Conservation (phyloP, 352 stramenopile genomes). For the Paralagenidium karlingii region DNA sequence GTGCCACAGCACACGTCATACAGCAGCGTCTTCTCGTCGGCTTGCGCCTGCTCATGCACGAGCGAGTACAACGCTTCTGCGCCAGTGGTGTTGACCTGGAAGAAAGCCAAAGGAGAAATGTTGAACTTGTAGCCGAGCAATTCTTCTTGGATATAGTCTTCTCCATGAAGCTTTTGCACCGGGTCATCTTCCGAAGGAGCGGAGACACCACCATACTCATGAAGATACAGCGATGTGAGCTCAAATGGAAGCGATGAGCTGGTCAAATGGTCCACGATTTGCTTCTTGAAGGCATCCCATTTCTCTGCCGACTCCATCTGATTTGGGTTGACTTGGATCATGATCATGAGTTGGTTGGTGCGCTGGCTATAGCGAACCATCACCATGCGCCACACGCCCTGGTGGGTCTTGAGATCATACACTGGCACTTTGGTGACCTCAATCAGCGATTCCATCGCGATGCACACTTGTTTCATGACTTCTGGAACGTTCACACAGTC, state of each 20-base stretch:
- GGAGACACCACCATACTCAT: slow-evolving; percentile 88
- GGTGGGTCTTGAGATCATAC: slow-evolving; percentile 58
- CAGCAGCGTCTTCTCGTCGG: slow-evolving; percentile 74
- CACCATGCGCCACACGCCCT: slow-evolving; percentile 62
- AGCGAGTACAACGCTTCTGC: slow-evolving; percentile 94
- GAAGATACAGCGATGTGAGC: slow-evolving; percentile 86
- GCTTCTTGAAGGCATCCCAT: slow-evolving; percentile 18
- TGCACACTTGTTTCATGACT: slow-evolving; percentile 74
- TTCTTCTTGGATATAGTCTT: slow-evolving; percentile 65
- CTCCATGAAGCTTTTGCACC: slow-evolving; percentile 56
- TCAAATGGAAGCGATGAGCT: slow-evolving; percentile 17
- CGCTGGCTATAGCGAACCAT: slow-evolving; percentile 55
- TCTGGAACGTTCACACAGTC: slow-evolving; percentile 68
- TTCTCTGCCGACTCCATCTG: slow-evolving; percentile 14
- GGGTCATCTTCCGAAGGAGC: slow-evolving; percentile 82
- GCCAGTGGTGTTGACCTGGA: slow-evolving; percentile 93
- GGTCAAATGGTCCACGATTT: slow-evolving; percentile 33
- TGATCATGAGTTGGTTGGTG: slow-evolving; percentile 64
- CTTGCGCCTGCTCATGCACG: slow-evolving; percentile 81
- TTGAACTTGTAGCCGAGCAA: slow-evolving; percentile 83
- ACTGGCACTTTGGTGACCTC: slow-evolving; percentile 41
- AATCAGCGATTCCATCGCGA: slow-evolving; percentile 43
- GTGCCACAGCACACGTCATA: slow-evolving; percentile 99
- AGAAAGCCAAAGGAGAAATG: slow-evolving; percentile 89
- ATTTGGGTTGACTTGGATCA: slow-evolving; percentile 54